Percentiles rank a stretch among this genome's conserved stretches.
phyloP scores from a whole-genome alignment of 768 basidiomycete genomes.

The Astraeus odoratus region DNA sequence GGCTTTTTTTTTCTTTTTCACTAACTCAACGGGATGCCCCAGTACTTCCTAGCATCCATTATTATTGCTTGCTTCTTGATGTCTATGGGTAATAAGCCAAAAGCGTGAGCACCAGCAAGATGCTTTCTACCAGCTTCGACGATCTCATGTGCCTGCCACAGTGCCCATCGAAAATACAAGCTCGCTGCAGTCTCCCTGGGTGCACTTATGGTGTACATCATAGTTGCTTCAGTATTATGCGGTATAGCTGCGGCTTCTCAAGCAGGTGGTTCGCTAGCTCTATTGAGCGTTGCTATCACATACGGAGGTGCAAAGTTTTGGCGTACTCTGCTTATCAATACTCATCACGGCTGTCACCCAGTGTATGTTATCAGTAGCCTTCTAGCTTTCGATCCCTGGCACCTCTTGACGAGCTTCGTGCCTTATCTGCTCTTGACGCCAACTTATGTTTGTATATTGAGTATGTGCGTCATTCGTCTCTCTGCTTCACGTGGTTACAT shows the following conservation, averaged over 20 bases:
- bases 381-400: conserved; percentile 92
- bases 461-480: conserved; percentile 47
- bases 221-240: conserved; percentile 77
- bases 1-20: not conserved
- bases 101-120: conserved; percentile 45
- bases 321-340: not conserved
- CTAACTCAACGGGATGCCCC: conserved; percentile 1
- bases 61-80: conserved; percentile 89
- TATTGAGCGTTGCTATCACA: conserved; percentile 81
- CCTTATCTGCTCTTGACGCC: conserved; percentile 87
- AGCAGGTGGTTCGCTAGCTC: conserved; percentile 62
- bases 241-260: conserved; percentile 64
- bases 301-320: conserved; percentile 57
- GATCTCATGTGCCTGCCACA: conserved; percentile 6
- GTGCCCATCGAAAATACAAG: conserved; percentile 62
- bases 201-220: conserved; percentile 75
- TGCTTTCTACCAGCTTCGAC: not conserved
- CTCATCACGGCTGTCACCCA: conserved; percentile 18
- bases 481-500: conserved; percentile 6
- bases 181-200: conserved; percentile 67
- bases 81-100: conserved; percentile 93
- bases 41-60: conserved; percentile 81
- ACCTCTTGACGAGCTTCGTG: conserved; percentile 85
- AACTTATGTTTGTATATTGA: conserved; percentile 68
- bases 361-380: conserved; percentile 74